Evolutionary conservation across 768 basidiomycete genomes (phyloP).

Genomic region (Tulasnella sp.): DNA sequence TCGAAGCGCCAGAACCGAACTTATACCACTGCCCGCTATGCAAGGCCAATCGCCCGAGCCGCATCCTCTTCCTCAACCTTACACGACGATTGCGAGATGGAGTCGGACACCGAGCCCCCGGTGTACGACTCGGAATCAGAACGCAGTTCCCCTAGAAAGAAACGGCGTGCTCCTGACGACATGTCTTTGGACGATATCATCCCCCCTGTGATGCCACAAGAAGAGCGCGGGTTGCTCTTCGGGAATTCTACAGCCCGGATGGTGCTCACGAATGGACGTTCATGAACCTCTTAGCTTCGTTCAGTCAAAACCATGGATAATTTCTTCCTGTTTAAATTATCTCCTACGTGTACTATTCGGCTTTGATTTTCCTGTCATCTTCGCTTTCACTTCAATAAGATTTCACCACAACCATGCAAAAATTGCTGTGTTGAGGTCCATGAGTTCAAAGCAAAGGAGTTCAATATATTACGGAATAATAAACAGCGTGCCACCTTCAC

Average conservation of each 20-base stretch:
- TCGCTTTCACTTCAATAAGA: not conserved
- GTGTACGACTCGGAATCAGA: slow-evolving; percentile 27
- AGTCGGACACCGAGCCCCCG: slow-evolving; percentile 20
- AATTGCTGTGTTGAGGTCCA: not conserved
- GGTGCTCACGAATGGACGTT: not conserved
- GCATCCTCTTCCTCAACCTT: slow-evolving; percentile 17
- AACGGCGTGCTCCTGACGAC: slow-evolving; percentile 12
- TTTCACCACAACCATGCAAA: not conserved
- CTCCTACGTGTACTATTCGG: not conserved
- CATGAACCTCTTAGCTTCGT: not conserved
- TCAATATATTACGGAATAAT: not conserved
- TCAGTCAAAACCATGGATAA: not conserved
- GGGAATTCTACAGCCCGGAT: not conserved
- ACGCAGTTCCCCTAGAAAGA: slow-evolving; percentile 27
- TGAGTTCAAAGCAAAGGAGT: not conserved
- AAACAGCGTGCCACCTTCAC: not conserved
- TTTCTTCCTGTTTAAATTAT: slow-evolving; percentile 7
- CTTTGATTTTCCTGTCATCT: not conserved
- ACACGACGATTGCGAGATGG: slow-evolving; percentile 11
- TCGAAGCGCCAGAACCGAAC: slow-evolving; percentile 26
- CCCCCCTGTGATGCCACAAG: slow-evolving; percentile 9
- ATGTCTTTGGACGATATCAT: slow-evolving; percentile 25
- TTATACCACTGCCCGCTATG: slow-evolving; percentile 12
- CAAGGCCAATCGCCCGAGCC: not conserved
- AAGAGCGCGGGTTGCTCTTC: slow-evolving; percentile 17